phyloP scores from a whole-genome alignment of 805 yeast genomes.

The Kuraishia floccosa region DNA sequence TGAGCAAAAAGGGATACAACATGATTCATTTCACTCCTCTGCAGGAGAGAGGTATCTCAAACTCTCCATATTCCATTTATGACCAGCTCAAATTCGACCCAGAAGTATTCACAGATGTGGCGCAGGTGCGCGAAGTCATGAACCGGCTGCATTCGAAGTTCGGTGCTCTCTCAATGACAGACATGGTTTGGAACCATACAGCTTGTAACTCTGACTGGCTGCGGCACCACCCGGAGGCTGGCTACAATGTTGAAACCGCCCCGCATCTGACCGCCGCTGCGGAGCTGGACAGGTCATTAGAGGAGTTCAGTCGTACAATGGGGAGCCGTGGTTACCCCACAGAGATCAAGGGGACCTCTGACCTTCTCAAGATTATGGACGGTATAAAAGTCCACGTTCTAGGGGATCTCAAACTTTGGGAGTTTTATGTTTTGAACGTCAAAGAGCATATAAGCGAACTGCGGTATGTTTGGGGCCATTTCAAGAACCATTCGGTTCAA shows the following conservation, averaged over 20 bases:
- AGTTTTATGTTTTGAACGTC: constrained; percentile 69
- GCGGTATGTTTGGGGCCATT: constrained; percentile 20
- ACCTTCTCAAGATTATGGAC: constrained; percentile 49
- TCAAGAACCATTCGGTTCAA: constrained; percentile 4
- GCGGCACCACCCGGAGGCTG: constrained; percentile 77
- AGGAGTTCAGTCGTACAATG: constrained; percentile 54
- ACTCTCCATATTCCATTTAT: constrained; percentile 86
- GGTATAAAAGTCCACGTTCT: constrained; percentile 63
- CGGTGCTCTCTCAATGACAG: constrained; percentile 71
- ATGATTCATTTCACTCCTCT: constrained; percentile 95
- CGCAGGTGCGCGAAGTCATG: constrained; percentile 44
- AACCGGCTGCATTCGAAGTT: constrained; percentile 36
- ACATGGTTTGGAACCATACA: constrained; percentile 90
- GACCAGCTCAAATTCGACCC: constrained; percentile 81
- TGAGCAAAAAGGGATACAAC: constrained; percentile 74
- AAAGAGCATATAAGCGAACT: constrained; percentile 25
- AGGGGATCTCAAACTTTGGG: constrained; percentile 68
- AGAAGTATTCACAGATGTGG: constrained; percentile 39
- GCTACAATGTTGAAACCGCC: constrained; percentile 77
- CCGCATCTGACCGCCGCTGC: constrained; percentile 83
- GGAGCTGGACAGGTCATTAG: constrained; percentile 62
- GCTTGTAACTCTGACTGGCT: constrained; percentile 88
- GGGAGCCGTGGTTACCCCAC: constrained; percentile 52
- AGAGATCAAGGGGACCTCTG: constrained; percentile 33
- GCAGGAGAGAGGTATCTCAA: constrained; percentile 78